A percentile compares a stretch with the other conserved stretches of the same genome.
Conservation (phyloP, 1,139 yeast species). For the Wickerhamiella pararugosa region DNA sequence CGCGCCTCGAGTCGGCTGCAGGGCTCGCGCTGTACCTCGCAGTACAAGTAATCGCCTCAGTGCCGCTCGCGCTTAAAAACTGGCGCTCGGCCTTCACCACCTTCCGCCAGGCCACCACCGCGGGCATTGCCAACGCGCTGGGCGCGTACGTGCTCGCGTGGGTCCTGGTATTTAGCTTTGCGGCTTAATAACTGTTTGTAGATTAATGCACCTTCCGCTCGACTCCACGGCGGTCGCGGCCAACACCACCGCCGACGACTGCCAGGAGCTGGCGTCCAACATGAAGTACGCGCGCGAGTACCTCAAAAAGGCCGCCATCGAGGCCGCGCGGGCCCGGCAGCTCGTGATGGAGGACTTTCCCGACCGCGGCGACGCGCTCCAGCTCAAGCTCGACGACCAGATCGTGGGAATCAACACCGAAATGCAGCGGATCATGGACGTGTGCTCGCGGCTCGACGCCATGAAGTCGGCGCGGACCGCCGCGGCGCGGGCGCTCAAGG, state of each 20-base stretch:
- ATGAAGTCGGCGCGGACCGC: too few species aligned
- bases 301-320: constrained; percentile 1
- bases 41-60: background rate
- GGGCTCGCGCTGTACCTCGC: constrained; percentile 12
- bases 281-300: too few species aligned
- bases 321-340: constrained; percentile 1
- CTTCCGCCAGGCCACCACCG: constrained; percentile 2
- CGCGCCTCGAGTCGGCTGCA: constrained; percentile 12
- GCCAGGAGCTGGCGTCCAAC: too few species aligned
- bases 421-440: constrained; percentile 2
- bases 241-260: too few species aligned
- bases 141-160: constrained; percentile 15
- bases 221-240: too few species aligned
- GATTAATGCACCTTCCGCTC: too few species aligned
- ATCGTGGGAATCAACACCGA: background rate
- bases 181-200: too few species aligned
- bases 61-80: constrained; percentile 7
- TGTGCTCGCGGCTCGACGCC: background rate
- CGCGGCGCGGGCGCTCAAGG: too few species aligned
- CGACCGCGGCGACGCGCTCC: background rate
- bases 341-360: background rate
- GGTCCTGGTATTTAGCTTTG: constrained; percentile 13
- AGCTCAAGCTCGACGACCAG: background rate
- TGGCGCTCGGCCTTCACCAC: constrained; percentile 7
- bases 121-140: constrained; percentile 11